Evolutionary conservation across 768 basidiomycete genomes (phyloP).

Genomic region (Psilocybe tampanensis): DNA sequence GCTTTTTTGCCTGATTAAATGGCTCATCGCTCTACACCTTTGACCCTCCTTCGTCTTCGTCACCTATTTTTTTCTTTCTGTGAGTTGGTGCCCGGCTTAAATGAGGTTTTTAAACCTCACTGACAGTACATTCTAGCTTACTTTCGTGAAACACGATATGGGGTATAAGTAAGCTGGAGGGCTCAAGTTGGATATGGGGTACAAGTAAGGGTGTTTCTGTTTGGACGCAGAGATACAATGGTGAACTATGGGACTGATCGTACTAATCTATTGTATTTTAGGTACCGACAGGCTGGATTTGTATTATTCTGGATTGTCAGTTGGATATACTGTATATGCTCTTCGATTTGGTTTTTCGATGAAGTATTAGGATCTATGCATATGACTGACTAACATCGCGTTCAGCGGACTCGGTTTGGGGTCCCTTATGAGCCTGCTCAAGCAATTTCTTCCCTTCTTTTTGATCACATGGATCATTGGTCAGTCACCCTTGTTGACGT

Average conservation of each 20-base stretch:
- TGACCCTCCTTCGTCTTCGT: conserved; percentile 28
- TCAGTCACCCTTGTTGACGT: conserved; percentile 27
- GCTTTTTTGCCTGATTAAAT: conserved; percentile 14
- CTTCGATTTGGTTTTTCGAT: conserved; percentile 20
- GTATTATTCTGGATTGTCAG: conserved; percentile 74
- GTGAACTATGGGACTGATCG: background rate
- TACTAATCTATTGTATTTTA: conserved; percentile 10
- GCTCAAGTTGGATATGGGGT: conserved; percentile 57
- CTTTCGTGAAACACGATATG: conserved; percentile 59
- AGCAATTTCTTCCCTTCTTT: conserved; percentile 61
- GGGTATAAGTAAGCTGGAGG: too few relatives aligned
- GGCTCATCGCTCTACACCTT: conserved; percentile 36
- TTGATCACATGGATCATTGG: conserved; percentile 71
- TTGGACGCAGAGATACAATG: background rate
- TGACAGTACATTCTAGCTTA: conserved; percentile 35
- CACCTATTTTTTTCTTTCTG: conserved; percentile 41
- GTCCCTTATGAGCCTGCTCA: conserved; percentile 60
- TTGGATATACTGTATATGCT: conserved; percentile 65
- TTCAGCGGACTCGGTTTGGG: conserved; percentile 66
- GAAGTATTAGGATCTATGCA: background rate
- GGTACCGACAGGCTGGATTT: conserved; percentile 57
- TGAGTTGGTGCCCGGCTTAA: conserved; percentile 12
- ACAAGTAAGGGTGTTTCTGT: conserved; percentile 41
- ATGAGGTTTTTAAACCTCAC: background rate
- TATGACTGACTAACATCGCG: background rate